Conservation (phyloP, 305 asterid species). For the Rubia balearica region DNA sequence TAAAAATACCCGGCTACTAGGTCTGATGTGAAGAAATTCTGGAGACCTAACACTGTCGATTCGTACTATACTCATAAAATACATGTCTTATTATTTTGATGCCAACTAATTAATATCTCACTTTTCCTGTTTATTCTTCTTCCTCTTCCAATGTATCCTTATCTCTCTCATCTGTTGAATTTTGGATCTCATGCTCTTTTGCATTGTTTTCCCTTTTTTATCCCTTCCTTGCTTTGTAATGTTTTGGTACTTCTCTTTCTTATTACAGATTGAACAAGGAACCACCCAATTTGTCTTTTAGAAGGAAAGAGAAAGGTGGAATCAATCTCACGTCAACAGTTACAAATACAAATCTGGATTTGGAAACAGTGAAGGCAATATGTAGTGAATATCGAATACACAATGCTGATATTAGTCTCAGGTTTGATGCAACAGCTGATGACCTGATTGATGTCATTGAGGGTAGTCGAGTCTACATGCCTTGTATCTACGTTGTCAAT, state of each 20-base stretch:
- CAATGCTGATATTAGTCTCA: constrained; percentile 82
- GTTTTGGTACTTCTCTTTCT: constrained; percentile 14
- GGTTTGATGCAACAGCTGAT: constrained; percentile 95
- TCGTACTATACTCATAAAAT: background rate
- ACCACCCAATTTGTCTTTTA: constrained; percentile 88
- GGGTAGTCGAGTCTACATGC: constrained; percentile 87
- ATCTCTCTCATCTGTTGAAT: background rate
- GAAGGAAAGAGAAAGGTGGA: constrained; percentile 94
- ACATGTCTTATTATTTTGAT: background rate
- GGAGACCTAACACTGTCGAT: background rate
- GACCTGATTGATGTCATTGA: constrained; percentile 97
- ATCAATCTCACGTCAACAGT: constrained; percentile 87
- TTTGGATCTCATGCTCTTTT: background rate
- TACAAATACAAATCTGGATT: constrained; percentile 73
- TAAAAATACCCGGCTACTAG: background rate
- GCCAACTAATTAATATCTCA: background rate
- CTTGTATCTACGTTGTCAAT: constrained; percentile 87
- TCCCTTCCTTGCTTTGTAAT: background rate
- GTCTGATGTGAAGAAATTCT: too few relatives aligned
- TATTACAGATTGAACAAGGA: constrained; percentile 79
- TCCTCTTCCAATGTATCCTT: background rate
- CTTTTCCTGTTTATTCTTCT: background rate
- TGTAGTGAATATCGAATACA: constrained; percentile 93
- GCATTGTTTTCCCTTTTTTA: background rate
- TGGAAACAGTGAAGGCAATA: constrained; percentile 92